A percentile compares a stretch with the other conserved stretches of the same genome.
phyloP scores from a whole-genome alignment of 1,284 basidiomycete species.

The Melampsora americana region DNA sequence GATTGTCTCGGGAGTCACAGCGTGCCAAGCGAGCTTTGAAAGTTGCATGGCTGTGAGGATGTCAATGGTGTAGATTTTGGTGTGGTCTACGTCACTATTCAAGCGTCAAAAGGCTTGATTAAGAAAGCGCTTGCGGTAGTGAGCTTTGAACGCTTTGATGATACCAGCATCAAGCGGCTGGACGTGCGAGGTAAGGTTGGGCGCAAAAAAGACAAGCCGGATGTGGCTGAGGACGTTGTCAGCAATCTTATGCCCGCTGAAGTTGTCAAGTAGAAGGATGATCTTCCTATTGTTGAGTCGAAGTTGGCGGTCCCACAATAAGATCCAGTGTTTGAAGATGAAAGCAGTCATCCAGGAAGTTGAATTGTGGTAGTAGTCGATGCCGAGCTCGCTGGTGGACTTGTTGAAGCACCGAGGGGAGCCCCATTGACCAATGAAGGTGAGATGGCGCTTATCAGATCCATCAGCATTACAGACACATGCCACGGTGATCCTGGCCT shows the following conservation, averaged over 20 bases:
- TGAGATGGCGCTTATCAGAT: neutral
- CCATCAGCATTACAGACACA: neutral
- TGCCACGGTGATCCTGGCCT: neutral
- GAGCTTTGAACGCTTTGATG: conserved; percentile 5
- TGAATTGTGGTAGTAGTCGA: neutral
- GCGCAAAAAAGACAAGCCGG: conserved; percentile 37
- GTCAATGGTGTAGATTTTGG: neutral
- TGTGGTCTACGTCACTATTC: neutral
- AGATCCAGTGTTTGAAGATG: too few relatives aligned
- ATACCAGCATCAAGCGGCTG: too few relatives aligned
- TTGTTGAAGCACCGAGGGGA: neutral
- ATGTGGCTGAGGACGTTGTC: conserved; percentile 30
- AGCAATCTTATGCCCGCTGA: conserved; percentile 41
- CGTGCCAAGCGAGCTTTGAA: too few relatives aligned
- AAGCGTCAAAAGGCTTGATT: neutral
- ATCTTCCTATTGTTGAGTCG: conserved; percentile 11
- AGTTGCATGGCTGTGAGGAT: neutral
- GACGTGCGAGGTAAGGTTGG: conserved; percentile 40
- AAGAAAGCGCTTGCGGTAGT: neutral
- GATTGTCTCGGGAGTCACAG: neutral
- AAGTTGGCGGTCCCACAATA: neutral
- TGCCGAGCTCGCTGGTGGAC: neutral
- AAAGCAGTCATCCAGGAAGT: too few relatives aligned
- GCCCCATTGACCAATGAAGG: neutral
- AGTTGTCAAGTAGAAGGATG: conserved; percentile 42